Base-by-base conservation (phyloP, 2,329 filamentous ascomycete genomes). In the Aureobasidium sp. region DNA sequence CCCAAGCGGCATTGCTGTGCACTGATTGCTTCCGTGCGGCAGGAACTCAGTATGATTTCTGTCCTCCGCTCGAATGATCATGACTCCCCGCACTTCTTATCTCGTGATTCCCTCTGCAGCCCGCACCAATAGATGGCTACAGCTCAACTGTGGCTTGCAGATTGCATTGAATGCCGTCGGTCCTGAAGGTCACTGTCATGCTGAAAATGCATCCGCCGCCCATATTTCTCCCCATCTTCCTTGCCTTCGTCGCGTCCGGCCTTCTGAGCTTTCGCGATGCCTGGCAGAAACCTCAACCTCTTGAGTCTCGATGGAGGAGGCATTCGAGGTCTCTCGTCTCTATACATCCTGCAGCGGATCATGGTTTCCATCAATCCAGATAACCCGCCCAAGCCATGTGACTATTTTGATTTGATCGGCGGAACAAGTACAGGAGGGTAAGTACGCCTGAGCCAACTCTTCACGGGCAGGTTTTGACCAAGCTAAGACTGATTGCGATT, bases 321-420 rank as follows among this genome's bases (percentile, higher is more conserved):
- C 3, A 63, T 73, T 0, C 63, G 70, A 4, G 70, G 69, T 0
- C 58, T 73, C 3, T 72, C 71, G 0, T 64, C 64, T 0, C 58
- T 72, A 0, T 58, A 64, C 11, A 69, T 73, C 24, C 58, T 73
- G 4, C 60, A 63, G 29, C 50, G 60, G 8, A 51, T 74, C 3
- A 68, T 74, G 64, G 47, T 60, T 24, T 57, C 60, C 1, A 60
- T 72, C 27, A 62, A 65, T 21, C 60, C 55, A 1, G 59, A 61
- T 2, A 48, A 58, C 7, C 55, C 57, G 3, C 60, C 66, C 0
- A 65, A 66, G 39, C 68, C 69, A 29, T 69, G 68, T 54, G 66
- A 71, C 6, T 61, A 64, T 40, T 71, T 71, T 44, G 64, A 71
- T 52, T 61, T 77, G 53, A 74, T 76, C 6, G 66, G 63, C 3